phyloP scores from a whole-genome alignment of 2,329 filamentous ascomycete species.

The Aspergillus cejpii region DNA sequence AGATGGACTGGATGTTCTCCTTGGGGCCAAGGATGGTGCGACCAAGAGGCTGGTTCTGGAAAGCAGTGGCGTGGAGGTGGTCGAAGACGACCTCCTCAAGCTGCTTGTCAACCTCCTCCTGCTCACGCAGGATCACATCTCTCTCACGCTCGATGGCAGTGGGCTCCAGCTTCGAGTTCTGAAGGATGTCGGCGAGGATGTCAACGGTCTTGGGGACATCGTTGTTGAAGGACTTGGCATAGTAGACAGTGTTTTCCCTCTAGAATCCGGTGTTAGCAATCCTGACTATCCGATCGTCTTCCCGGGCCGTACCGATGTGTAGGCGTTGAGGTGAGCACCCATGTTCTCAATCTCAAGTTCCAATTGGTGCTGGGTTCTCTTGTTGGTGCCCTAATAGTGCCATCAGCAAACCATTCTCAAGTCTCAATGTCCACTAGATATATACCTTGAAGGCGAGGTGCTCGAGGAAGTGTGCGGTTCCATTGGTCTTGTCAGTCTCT shows the following conservation, averaged over 20 bases:
- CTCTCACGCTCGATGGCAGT: constrained; percentile 93
- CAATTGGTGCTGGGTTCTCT: constrained; percentile 91
- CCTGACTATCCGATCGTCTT: constrained; percentile 12
- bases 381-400: constrained; percentile 67
- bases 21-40: constrained; percentile 96
- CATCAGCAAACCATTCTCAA: constrained; percentile 9
- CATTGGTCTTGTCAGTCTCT: constrained; percentile 97
- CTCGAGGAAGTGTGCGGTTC: constrained; percentile 98
- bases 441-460: constrained; percentile 99
- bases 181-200: constrained; percentile 97
- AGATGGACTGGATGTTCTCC: constrained; percentile 97
- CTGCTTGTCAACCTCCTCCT: constrained; percentile 99
- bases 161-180: constrained; percentile 96
- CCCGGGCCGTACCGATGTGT: constrained; percentile 75
- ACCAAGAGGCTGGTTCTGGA: constrained; percentile 90
- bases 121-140: constrained; percentile 96
- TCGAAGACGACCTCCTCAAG: constrained; percentile 99
- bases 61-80: constrained; percentile 96
- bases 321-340: constrained; percentile 97
- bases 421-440: not conserved
- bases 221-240: constrained; percentile 97
- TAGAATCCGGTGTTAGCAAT: constrained; percentile 36
- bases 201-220: constrained; percentile 95
- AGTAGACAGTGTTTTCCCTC: constrained; percentile 99
- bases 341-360: constrained; percentile 99